Percentiles rank a stretch among this genome's conserved stretches.
Evolutionary conservation across 2,329 filamentous ascomycete species (phyloP).

Genomic region (Eurotiales sp.): DNA sequence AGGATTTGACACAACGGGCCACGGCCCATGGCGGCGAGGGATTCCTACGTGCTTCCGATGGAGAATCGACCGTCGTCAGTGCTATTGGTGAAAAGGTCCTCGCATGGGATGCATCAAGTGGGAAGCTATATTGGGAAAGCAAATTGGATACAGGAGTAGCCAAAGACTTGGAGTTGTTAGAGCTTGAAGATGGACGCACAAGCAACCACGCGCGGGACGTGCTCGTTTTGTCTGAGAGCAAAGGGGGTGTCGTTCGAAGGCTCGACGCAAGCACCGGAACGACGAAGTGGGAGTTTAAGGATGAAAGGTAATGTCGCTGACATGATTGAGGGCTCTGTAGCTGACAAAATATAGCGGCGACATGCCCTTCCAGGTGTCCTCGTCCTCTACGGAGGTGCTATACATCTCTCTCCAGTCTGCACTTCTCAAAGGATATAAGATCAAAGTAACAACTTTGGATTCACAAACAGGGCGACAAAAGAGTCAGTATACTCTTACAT

Average conservation of each 20-base stretch:
- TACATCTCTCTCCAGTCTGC: slow-evolving; percentile 70
- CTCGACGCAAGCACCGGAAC: slow-evolving; percentile 69
- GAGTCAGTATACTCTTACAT: slow-evolving; percentile 67
- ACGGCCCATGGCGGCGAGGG: slow-evolving; percentile 19
- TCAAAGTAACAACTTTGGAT: slow-evolving; percentile 73
- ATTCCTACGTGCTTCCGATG: slow-evolving; percentile 69
- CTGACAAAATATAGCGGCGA: slow-evolving; percentile 53
- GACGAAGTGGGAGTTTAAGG: slow-evolving; percentile 74
- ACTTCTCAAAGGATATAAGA: slow-evolving; percentile 64
- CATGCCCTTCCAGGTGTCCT: slow-evolving; percentile 70
- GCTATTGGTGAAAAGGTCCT: slow-evolving; percentile 67
- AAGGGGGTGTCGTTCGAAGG: slow-evolving; percentile 59
- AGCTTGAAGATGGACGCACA: slow-evolving; percentile 57
- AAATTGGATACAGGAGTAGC: slow-evolving; percentile 50
- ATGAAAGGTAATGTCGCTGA: slow-evolving; percentile 48
- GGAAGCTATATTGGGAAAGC: slow-evolving; percentile 71
- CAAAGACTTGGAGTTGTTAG: slow-evolving; percentile 66
- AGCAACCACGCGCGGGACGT: slow-evolving; percentile 56
- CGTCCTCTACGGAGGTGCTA: slow-evolving; percentile 66
- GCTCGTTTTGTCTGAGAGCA: slow-evolving; percentile 61
- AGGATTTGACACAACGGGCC: slow-evolving; percentile 57
- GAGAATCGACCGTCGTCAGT: slow-evolving; percentile 72
- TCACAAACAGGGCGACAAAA: slow-evolving; percentile 66
- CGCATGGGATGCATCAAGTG: slow-evolving; percentile 79
- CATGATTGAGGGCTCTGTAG: not conserved